Conservation (phyloP, 192 early-diverging fungal genomes). For the Coemansia sp. region DNA sequence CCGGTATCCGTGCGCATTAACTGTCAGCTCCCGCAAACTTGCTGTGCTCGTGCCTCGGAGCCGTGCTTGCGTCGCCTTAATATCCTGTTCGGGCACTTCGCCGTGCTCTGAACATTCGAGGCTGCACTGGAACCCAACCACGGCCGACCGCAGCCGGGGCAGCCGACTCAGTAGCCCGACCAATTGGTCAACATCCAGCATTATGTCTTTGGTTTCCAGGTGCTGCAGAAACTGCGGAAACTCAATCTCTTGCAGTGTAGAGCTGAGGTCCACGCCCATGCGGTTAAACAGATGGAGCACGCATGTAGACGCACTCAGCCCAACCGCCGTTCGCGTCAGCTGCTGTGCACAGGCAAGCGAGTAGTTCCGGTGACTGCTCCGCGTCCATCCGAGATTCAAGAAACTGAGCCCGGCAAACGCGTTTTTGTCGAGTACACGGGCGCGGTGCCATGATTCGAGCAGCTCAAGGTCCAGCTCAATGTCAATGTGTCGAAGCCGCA, state of each 20-base stretch:
- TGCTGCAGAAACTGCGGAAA: not conserved
- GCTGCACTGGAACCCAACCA: not conserved
- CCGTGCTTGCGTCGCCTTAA: not conserved
- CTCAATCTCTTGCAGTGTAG: not conserved
- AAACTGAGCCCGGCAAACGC: not conserved
- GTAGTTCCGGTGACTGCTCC: not conserved
- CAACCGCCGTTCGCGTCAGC: not conserved
- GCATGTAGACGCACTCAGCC: not conserved
- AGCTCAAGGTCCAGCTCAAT: not conserved
- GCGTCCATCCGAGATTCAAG: not conserved
- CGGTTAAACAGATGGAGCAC: not conserved
- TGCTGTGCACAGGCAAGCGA: not conserved
- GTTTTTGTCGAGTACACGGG: not conserved
- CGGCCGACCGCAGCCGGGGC: not conserved
- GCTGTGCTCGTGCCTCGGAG: not conserved
- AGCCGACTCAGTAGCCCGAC: not conserved
- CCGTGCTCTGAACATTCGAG: not conserved
- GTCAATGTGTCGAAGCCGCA: not conserved
- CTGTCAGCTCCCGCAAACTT: not conserved
- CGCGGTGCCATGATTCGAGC: not conserved
- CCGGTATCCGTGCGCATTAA: conserved; percentile 1
- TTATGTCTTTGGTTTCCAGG: not conserved
- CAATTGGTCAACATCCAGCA: not conserved
- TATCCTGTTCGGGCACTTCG: not conserved
- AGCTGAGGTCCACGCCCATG: not conserved